Conservation (phyloP, 768 basidiomycete species). For the Coprinopsis strossmayeri region DNA sequence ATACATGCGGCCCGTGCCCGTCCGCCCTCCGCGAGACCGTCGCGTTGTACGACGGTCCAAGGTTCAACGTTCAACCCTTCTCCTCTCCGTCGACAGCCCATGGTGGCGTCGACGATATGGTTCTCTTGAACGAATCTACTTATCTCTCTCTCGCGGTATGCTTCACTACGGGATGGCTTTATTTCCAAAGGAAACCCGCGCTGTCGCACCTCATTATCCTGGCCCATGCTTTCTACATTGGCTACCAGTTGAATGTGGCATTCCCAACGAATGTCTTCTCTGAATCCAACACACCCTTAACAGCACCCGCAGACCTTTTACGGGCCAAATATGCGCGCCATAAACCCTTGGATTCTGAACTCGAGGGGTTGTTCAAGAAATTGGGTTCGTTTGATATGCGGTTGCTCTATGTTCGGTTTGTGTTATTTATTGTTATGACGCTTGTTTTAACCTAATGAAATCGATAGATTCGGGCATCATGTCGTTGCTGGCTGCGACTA, state of each 20-base stretch:
- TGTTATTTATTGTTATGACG: neutral
- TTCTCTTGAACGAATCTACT: no score
- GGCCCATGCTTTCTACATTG: no score
- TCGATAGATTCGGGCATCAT: conserved; percentile 65
- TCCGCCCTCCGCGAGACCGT: no score
- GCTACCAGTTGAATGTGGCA: conserved; percentile 37
- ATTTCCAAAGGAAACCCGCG: no score
- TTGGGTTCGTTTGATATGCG: conserved; percentile 54
- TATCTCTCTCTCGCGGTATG: no score
- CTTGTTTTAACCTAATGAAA: neutral
- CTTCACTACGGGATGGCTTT: no score
- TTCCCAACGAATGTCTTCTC: conserved; percentile 61
- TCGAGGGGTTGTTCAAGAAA: conserved; percentile 48
- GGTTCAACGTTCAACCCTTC: no score
- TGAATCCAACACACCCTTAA: conserved; percentile 47
- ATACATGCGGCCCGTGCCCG: no score
- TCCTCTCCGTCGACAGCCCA: no score
- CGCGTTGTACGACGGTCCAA: no score
- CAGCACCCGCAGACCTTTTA: conserved; percentile 46
- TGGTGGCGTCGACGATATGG: no score
- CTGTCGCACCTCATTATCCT: no score
- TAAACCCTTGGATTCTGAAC: conserved; percentile 34
- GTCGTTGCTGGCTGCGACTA: conserved; percentile 59
- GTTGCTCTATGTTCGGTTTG: conserved; percentile 52
- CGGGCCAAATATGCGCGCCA: conserved; percentile 38